Evolutionary conservation across 2,329 filamentous ascomycete species (phyloP).

Genomic region (Penicillium rolfsii): DNA sequence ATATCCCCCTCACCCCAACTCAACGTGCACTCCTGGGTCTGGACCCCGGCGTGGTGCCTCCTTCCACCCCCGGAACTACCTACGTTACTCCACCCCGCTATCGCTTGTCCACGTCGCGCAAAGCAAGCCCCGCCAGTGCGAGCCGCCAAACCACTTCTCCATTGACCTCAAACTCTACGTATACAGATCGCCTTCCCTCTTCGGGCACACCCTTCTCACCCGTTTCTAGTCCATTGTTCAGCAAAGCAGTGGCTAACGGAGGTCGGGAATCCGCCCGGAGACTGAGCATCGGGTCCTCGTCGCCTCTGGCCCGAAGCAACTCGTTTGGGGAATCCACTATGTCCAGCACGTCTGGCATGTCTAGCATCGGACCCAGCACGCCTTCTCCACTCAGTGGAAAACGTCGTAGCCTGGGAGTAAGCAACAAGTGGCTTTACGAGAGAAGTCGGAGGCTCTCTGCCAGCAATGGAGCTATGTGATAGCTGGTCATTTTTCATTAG

Average conservation of each 20-base stretch:
- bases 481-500: slow-evolving; percentile 16
- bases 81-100: slow-evolving; percentile 89
- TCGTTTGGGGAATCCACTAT: slow-evolving; percentile 48
- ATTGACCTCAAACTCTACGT: slow-evolving; percentile 41
- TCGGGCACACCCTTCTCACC: slow-evolving; percentile 59
- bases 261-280: slow-evolving; percentile 52
- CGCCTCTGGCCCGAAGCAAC: slow-evolving; percentile 44
- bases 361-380: slow-evolving; percentile 63
- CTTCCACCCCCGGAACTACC: slow-evolving; percentile 67
- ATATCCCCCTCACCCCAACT: slow-evolving; percentile 87
- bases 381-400: slow-evolving; percentile 70
- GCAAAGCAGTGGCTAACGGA: slow-evolving; percentile 64
- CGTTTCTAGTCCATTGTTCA: slow-evolving; percentile 62
- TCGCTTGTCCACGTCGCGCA: slow-evolving; percentile 67
- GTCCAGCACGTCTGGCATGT: slow-evolving; percentile 41
- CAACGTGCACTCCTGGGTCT: slow-evolving; percentile 86
- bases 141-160: slow-evolving; percentile 43
- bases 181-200: slow-evolving; percentile 38
- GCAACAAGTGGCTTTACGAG: slow-evolving; percentile 95
- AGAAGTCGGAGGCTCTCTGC: slow-evolving; percentile 58
- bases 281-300: slow-evolving; percentile 55
- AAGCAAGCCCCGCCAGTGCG: slow-evolving; percentile 40
- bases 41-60: slow-evolving; percentile 65
- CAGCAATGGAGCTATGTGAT: slow-evolving; percentile 42
- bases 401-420: slow-evolving; percentile 74